Conservation (phyloP, 768 basidiomycete species). For the Coprinellus aureogranulatus region DNA sequence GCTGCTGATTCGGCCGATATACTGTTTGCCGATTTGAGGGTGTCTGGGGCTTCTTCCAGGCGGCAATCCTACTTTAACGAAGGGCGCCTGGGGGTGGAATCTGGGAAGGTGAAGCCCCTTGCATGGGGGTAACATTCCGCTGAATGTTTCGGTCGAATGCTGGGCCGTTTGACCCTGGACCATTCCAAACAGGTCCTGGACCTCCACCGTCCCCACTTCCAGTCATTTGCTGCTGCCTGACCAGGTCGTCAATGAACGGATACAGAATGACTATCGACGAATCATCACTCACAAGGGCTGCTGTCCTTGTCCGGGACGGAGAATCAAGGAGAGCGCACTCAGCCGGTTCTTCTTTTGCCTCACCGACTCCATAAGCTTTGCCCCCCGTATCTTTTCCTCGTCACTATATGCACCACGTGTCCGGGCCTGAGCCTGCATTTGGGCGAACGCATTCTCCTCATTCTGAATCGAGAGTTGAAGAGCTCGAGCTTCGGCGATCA, state of each 20-base stretch:
- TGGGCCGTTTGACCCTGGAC: background rate
- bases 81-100: background rate
- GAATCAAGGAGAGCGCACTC: slow-evolving; percentile 24
- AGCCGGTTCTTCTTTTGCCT: slow-evolving; percentile 38
- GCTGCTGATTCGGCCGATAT: slow-evolving; percentile 8
- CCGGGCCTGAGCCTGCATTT: background rate
- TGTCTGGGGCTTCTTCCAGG: slow-evolving; percentile 1
- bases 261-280: background rate
- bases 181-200: background rate
- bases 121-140: background rate
- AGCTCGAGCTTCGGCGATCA: too few relatives aligned
- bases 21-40: slow-evolving; percentile 7
- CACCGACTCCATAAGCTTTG: slow-evolving; percentile 25
- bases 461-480: too few relatives aligned
- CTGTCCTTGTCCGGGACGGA: slow-evolving; percentile 9
- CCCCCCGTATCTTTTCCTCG: slow-evolving; percentile 1
- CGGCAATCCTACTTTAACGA: slow-evolving; percentile 6
- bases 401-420: too few relatives aligned
- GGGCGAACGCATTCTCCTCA: slow-evolving; percentile 6
- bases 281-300: slow-evolving; percentile 2
- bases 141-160: slow-evolving; percentile 6
- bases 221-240: slow-evolving; percentile 2
- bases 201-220: background rate
- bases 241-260: background rate
- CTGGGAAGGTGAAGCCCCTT: slow-evolving; percentile 3